A percentile compares a stretch with the other conserved stretches of the same genome.
Evolutionary conservation across 2,329 filamentous ascomycete genomes (phyloP).

Genomic region (Acrocalymma vagum): DNA sequence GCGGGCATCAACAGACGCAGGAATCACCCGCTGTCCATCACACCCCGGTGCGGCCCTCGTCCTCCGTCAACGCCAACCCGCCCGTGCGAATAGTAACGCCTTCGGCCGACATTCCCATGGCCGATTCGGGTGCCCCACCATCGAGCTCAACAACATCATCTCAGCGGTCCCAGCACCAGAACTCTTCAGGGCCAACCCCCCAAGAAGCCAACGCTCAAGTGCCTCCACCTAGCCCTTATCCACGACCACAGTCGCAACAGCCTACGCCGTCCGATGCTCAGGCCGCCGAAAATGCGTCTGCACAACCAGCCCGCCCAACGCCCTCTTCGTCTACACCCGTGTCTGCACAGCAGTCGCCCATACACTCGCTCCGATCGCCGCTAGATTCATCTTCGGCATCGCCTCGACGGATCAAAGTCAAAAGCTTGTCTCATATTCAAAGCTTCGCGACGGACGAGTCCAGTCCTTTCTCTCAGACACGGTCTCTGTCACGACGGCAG

Average conservation of each 20-base stretch:
- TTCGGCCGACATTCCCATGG: constrained; percentile 48
- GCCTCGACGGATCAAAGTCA: constrained; percentile 76
- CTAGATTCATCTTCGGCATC: constrained; percentile 48
- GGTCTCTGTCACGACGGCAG: constrained; percentile 50
- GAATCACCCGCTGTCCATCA: constrained; percentile 46
- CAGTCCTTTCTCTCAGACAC: constrained; percentile 63
- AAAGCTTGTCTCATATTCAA: constrained; percentile 90
- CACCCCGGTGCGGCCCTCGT: constrained; percentile 41
- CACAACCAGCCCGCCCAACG: constrained; percentile 35
- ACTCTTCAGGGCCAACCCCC: constrained; percentile 25
- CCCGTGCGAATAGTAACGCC: constrained; percentile 31
- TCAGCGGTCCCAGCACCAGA: constrained; percentile 35
- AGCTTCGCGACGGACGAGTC: constrained; percentile 82
- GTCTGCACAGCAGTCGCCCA: constrained; percentile 35
- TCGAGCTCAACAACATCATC: constrained; percentile 39
- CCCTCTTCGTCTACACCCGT: constrained; percentile 31
- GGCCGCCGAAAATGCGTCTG: constrained; percentile 26
- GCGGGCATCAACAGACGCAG: constrained; percentile 51
- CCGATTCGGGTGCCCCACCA: constrained; percentile 44
- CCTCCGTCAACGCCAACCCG: constrained; percentile 34
- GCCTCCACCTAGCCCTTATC: constrained; percentile 43
- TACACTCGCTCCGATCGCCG: constrained; percentile 36
- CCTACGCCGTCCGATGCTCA: constrained; percentile 32
- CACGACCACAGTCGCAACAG: constrained; percentile 45
- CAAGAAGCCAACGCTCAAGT: constrained; percentile 24